Evolutionary conservation across 176 grass and related monocot species (phyloP).

Genomic region (Ananas comosus): DNA sequence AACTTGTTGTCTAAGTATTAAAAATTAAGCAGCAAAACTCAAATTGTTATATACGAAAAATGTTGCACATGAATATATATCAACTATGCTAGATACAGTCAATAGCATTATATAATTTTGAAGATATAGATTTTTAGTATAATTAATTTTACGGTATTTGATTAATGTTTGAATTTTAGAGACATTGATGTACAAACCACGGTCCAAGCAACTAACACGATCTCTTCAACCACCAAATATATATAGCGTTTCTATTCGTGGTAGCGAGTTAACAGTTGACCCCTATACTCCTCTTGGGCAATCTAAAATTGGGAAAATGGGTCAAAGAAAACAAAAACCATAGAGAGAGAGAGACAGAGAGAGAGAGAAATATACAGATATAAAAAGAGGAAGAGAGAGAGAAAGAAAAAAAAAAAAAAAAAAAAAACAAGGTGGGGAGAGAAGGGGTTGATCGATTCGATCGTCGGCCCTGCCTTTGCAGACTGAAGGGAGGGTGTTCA

Average conservation of each 20-base stretch:
- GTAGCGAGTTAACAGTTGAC: not conserved
- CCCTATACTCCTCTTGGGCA: not conserved
- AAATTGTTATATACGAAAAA: too few relatives aligned
- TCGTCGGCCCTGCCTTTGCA: not conserved
- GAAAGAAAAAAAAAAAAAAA: constrained; percentile 1
- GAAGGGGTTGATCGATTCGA: not conserved
- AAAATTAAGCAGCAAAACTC: too few relatives aligned
- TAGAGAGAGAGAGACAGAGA: constrained; percentile 21
- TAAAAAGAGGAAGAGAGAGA: constrained; percentile 5
- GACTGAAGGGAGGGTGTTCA: not conserved
- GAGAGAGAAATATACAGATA: not conserved
- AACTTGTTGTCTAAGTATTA: too few relatives aligned
- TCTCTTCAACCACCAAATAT: not conserved
- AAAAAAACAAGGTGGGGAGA: constrained; percentile 1
- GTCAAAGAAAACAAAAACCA: constrained; percentile 28
- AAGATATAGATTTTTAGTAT: too few relatives aligned
- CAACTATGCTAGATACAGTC: too few relatives aligned
- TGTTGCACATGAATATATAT: too few relatives aligned
- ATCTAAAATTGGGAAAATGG: not conserved
- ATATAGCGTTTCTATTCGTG: not conserved
- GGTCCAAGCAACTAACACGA: not conserved
- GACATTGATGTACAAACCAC: not conserved
- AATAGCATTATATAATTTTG: too few relatives aligned
- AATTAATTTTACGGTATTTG: too few relatives aligned
- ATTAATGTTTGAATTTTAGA: not conserved